Conservation (phyloP, 2,329 filamentous ascomycete species). For the Dactylella cylindrospora region DNA sequence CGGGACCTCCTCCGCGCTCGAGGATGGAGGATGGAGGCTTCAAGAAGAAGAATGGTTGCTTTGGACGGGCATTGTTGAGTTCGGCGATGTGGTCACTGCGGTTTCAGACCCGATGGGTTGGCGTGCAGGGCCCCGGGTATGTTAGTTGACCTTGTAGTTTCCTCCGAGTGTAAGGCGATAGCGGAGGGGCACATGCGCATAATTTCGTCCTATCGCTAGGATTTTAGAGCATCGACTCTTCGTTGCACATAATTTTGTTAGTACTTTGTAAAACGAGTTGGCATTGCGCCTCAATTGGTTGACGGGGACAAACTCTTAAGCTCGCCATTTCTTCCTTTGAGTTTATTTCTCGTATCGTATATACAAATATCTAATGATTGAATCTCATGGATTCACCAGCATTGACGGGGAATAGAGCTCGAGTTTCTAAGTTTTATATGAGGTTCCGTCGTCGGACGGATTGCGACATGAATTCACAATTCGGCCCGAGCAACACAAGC, state of each 20-base stretch:
- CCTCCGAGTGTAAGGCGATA: background rate
- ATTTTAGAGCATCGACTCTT: conserved; percentile 40
- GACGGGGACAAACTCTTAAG: conserved; percentile 17
- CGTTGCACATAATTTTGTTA: background rate
- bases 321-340: conserved; percentile 39
- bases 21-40: conserved; percentile 89
- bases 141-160: conserved; percentile 3
- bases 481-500: no score
- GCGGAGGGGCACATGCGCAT: conserved; percentile 25
- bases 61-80: conserved; percentile 80
- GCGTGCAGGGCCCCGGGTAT: no score
- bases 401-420: no score
- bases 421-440: no score
- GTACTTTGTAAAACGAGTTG: background rate
- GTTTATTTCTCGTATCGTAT: no score
- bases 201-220: conserved; percentile 42
- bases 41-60: conserved; percentile 98
- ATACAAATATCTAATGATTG: no score
- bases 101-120: background rate
- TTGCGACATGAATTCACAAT: no score
- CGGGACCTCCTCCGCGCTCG: conserved; percentile 72
- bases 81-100: conserved; percentile 79
- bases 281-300: background rate
- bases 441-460: no score
- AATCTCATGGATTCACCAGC: no score